Evolutionary conservation across 1,284 basidiomycete species (phyloP), one percentile per base, ranked within the genome.

Genomic region (Hypsizygus ulmarius): DNA sequence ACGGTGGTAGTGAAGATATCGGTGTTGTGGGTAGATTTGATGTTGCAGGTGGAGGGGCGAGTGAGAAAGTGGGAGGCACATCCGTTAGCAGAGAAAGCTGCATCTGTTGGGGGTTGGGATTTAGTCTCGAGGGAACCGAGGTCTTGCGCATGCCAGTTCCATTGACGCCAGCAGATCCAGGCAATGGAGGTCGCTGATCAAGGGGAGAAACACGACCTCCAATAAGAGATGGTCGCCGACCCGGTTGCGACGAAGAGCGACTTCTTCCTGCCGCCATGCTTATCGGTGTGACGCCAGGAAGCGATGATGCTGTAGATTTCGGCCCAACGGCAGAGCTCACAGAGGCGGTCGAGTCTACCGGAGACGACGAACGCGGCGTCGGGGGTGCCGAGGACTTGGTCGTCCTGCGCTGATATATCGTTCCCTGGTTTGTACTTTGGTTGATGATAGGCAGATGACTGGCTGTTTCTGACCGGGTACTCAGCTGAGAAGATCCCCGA

Each of bases 161-260:
- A 47, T 74, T 77, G 15, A 63, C 53, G 42, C 59, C 62, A 19
- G 62, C 60, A 18, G 70, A 51, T 19, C 62, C 68, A 32, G 80
- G 79, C 14, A 81, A 60, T 7, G 79, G 80, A 7, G 81, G 79
- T 39, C 68, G 69, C 44, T 72, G 71, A 39, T 76, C 76, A 32
- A 66, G 60, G 18, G 74, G 76, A 18, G 76, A 77, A 50, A 72
- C 66, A 39, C 73, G 68, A 43, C 75, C 75, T 48, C 71, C 71
- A 33, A 70, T 61, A 18, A 80, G 52, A n/a, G 80, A 78, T 29
- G 82, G 79, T 52, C 82, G 72, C 47, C 82, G 76, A 28, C 81
- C 82, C 38, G 85, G 85, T 53, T 87, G 84, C 30, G 86, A 87
- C 15, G 75, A 78, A 42, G 83, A 84, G 36, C 88, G 78, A 52